phyloP scores from a whole-genome alignment of 2,329 filamentous ascomycete genomes.

The Aspergillus pseudoterreus region DNA sequence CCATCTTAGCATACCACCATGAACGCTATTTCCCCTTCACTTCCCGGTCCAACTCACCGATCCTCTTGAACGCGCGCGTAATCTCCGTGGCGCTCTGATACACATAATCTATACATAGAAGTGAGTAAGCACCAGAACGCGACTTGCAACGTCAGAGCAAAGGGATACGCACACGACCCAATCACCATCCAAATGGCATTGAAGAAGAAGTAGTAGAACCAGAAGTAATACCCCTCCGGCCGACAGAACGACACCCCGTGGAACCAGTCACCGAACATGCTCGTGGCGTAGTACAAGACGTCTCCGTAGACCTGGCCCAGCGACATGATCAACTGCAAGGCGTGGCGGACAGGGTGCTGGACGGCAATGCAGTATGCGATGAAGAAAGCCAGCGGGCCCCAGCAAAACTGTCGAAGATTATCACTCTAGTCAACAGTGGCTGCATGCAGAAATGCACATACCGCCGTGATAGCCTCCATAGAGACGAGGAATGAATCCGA shows the following conservation, averaged over 20 bases:
- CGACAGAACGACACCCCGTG: constrained; percentile 47
- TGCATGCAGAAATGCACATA: constrained; percentile 42
- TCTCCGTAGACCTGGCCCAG: constrained; percentile 56
- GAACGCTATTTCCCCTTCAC: background rate
- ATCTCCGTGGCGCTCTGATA: background rate
- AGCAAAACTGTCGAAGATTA: constrained; percentile 36
- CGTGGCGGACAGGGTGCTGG: constrained; percentile 49
- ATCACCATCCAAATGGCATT: constrained; percentile 56
- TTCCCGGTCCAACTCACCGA: background rate
- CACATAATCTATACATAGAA: background rate
- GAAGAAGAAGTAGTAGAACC: constrained; percentile 56
- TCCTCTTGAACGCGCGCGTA: background rate
- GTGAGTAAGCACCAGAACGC: background rate
- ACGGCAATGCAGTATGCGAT: constrained; percentile 48
- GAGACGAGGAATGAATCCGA: constrained; percentile 77
- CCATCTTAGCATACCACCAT: too few species aligned
- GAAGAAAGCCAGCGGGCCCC: constrained; percentile 53
- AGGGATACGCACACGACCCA: constrained; percentile 33
- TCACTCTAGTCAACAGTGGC: background rate
- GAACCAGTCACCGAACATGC: constrained; percentile 49
- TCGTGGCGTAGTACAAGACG: constrained; percentile 54
- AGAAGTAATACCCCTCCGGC: constrained; percentile 55
- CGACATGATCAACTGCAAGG: constrained; percentile 51
- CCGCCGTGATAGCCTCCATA: constrained; percentile 73
- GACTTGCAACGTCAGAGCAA: too few species aligned